Base-by-base conservation (phyloP, 176 grass and related monocot genomes). In the Oryza brachyantha region DNA sequence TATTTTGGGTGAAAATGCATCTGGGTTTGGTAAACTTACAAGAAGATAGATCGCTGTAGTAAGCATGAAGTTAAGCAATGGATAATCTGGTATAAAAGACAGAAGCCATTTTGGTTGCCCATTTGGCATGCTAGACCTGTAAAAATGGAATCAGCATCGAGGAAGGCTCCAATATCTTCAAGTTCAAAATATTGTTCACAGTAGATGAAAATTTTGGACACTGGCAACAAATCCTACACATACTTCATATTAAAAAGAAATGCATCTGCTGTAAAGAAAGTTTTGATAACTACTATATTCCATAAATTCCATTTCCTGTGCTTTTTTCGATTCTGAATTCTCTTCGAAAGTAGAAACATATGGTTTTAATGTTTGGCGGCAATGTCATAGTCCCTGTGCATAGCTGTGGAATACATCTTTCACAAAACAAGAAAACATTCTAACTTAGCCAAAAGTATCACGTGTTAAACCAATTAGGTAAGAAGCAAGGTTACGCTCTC, bases 11-110 rank as follows among this genome's bases (percentile, higher is more conserved):
- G 64, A 10, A 10, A 64, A 63, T 29, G 41, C 22, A 8, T 37
- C 13, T 35, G 55, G 83, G 37, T 68, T 77, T 3, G 22, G 28
- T 75, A 13, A 16, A 81, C 89, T 83, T 78, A 98, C 96, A 38
- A 85, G 66, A 79, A 95, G 88, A 84, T 99, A 99, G 19, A 99
- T 88, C 5, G 86, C 79, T 38, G 96, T 99, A 26, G 92, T 95
- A 28, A 99, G 92, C 96, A 99, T 99, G 81, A 95, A 99, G 72
- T 99, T 99, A 58, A 99, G 90, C 87, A 99, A 67, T 46, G 96
- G 96, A 42, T 99, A 99, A 59, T 83, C 81, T 48, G 96, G 96
- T 38, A 99, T 89, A 72, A 99, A 70, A 50, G 81, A 93, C 3
- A 99, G 81, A 61, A 99, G 80, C 90, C 88, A 95, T 75, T 90